phyloP scores from a whole-genome alignment of 2,329 filamentous ascomycete species.

The Chaetomiaceae sp. region DNA sequence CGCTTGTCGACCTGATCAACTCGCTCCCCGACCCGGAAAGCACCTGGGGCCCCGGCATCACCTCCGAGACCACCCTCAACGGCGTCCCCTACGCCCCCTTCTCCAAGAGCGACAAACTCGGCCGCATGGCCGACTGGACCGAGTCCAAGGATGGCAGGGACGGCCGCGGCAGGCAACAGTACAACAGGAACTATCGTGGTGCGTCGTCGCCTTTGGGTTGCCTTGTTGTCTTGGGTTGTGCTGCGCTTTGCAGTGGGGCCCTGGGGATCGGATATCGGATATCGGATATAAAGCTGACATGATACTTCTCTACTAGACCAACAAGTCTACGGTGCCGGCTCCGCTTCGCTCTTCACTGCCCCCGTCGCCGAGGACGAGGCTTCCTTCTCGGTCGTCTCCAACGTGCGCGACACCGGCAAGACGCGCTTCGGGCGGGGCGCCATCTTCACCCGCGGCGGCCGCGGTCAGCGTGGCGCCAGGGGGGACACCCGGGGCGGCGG shows the following conservation, averaged over 20 bases:
- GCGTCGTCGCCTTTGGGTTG: slow-evolving; percentile 29
- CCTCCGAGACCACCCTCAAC: slow-evolving; percentile 81
- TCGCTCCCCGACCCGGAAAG: slow-evolving; percentile 64
- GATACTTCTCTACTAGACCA: slow-evolving; percentile 61
- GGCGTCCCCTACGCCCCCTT: slow-evolving; percentile 97
- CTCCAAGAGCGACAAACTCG: slow-evolving; percentile 97
- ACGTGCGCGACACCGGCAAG: slow-evolving; percentile 81
- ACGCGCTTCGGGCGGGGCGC: slow-evolving; percentile 84
- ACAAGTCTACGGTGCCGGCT: slow-evolving; percentile 91
- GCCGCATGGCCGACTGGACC: slow-evolving; percentile 99
- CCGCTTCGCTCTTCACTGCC: slow-evolving; percentile 81
- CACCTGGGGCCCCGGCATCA: slow-evolving; percentile 81
- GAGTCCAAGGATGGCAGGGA: slow-evolving; percentile 81
- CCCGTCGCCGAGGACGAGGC: slow-evolving; percentile 93
- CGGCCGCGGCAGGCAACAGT: slow-evolving; percentile 72
- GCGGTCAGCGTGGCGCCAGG: slow-evolving; percentile 70
- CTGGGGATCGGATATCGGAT: no score
- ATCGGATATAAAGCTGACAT: no score
- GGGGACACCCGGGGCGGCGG: slow-evolving; percentile 54
- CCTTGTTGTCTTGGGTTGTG: slow-evolving; percentile 8
- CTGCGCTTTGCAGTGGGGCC: no score
- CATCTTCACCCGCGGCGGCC: slow-evolving; percentile 81
- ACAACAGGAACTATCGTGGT: slow-evolving; percentile 93
- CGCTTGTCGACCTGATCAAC: slow-evolving; percentile 59
- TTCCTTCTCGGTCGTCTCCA: slow-evolving; percentile 96